A percentile compares a stretch with the other conserved stretches of the same genome.
phyloP scores from a whole-genome alignment of 1,284 basidiomycete species.

The Pterulicium gracile region DNA sequence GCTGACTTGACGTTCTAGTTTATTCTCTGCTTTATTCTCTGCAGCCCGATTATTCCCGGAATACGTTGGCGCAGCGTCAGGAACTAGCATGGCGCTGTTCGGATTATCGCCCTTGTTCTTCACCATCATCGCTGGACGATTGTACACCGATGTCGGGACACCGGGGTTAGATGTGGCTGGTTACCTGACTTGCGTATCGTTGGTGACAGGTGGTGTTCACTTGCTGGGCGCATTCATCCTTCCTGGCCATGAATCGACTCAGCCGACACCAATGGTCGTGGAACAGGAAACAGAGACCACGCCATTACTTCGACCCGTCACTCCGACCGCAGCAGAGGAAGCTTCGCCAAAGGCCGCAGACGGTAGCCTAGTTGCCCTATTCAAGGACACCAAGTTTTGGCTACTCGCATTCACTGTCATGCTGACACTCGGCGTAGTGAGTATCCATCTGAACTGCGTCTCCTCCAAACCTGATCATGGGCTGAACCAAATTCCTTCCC shows the following conservation, averaged over 20 bases:
- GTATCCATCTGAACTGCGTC: not conserved
- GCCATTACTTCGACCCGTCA: not conserved
- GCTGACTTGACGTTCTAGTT: conserved; percentile 27
- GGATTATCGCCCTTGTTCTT: conserved; percentile 68
- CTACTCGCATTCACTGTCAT: not conserved
- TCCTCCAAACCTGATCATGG: not conserved
- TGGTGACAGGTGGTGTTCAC: conserved; percentile 41
- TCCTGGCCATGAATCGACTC: no score
- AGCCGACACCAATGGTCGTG: not conserved
- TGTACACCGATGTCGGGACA: conserved; percentile 38
- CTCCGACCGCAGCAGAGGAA: not conserved
- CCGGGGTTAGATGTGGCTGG: conserved; percentile 40
- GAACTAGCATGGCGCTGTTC: conserved; percentile 58
- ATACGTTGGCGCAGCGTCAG: conserved; percentile 55
- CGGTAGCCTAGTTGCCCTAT: not conserved
- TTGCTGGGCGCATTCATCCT: conserved; percentile 40
- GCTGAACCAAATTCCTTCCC: not conserved
- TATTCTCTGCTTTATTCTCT: conserved; percentile 65
- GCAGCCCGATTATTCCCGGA: conserved; percentile 58
- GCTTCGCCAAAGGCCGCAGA: not conserved
- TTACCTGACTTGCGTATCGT: conserved; percentile 48
- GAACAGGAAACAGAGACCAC: not conserved
- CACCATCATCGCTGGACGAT: conserved; percentile 48
- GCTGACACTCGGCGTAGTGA: no score
- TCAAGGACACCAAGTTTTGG: not conserved